Base-by-base conservation (phyloP, 1,139 yeast species). In the Blastobotrys illinoisensis region DNA sequence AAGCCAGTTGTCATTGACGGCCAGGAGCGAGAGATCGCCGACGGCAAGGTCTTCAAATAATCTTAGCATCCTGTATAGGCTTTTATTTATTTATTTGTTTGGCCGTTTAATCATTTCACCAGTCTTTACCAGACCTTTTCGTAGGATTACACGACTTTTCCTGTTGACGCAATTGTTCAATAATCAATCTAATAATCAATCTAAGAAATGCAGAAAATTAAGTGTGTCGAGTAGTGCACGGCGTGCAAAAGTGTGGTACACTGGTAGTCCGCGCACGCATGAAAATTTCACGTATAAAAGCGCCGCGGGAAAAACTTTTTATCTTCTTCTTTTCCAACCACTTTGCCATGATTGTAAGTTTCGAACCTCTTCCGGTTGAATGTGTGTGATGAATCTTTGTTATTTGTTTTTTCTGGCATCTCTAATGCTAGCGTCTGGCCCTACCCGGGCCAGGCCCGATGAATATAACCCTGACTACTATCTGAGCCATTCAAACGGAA, bases 1-100 rank as follows among this genome's bases (percentile, higher is more conserved):
- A 79, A 85, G 77, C 91, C 91, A 64, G 76, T 85, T 62, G 72
- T 72, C 56, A 76, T 83, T 69, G 75, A 81, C 69, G 91, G 90
- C 69, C 83, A 79, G 75, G 69, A 75, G 66, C 80, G 75, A 70
- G 88, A 83, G 75, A 81, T 85, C 65, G 88, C 81, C 62, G 93
- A 86, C 72, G 95, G 93, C 74, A 86, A 86, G 80, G 91, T 86
- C 63, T 81, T 85, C 76, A 86, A 86, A 81, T 86, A 82, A 71
- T 21, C 9, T 19, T 45, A 20, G 40, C 40, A 32, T 32, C 40
- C 40, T 5, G 32, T n/a, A 32, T 32, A 32, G 40, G 40, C 16
- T 5, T 26, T 32, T 18, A 43, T 43, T 58, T 43, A 18, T 43
- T 18, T 43, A 6, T 13, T 19, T 18, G 13, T 18, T 40, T 14